phyloP scores from a whole-genome alignment of 1,284 basidiomycete genomes.

The Amylostereum areolatum region DNA sequence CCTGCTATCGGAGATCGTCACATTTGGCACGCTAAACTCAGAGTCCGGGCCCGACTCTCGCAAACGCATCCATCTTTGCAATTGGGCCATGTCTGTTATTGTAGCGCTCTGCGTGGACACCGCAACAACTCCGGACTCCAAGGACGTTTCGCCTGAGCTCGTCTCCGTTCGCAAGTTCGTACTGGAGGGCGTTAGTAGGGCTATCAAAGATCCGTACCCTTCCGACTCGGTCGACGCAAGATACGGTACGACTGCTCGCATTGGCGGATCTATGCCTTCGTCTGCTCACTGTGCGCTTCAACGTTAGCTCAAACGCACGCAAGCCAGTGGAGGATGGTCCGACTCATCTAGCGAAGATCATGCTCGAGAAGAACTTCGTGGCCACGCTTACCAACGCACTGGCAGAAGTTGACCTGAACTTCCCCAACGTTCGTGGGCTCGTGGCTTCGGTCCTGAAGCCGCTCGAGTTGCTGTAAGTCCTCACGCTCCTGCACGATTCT shows the following conservation, averaged over 20 bases:
- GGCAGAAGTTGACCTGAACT: constrained; percentile 93
- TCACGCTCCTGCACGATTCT: background rate
- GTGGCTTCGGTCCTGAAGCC: constrained; percentile 86
- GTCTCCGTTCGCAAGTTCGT: constrained; percentile 86
- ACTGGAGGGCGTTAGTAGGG: constrained; percentile 81
- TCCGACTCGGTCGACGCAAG: constrained; percentile 68
- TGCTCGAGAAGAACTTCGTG: constrained; percentile 98
- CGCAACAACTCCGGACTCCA: constrained; percentile 56
- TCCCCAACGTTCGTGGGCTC: constrained; percentile 84
- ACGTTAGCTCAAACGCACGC: constrained; percentile 34
- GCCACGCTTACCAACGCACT: constrained; percentile 84
- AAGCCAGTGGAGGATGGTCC: constrained; percentile 77
- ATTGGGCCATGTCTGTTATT: constrained; percentile 89
- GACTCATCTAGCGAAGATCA: constrained; percentile 92
- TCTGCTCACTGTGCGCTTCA: constrained; percentile 76
- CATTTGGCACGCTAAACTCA: constrained; percentile 67
- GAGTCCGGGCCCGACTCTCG: constrained; percentile 49
- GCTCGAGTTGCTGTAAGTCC: constrained; percentile 79
- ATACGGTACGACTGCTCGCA: constrained; percentile 87
- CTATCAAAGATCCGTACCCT: constrained; percentile 77
- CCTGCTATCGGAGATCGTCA: constrained; percentile 72
- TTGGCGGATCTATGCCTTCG: constrained; percentile 87
- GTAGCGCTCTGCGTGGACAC: constrained; percentile 90
- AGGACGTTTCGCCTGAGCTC: constrained; percentile 75
- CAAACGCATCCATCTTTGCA: constrained; percentile 62